Evolutionary conservation across 306 rosid genomes (phyloP).

Genomic region (Rubus idaeus): DNA sequence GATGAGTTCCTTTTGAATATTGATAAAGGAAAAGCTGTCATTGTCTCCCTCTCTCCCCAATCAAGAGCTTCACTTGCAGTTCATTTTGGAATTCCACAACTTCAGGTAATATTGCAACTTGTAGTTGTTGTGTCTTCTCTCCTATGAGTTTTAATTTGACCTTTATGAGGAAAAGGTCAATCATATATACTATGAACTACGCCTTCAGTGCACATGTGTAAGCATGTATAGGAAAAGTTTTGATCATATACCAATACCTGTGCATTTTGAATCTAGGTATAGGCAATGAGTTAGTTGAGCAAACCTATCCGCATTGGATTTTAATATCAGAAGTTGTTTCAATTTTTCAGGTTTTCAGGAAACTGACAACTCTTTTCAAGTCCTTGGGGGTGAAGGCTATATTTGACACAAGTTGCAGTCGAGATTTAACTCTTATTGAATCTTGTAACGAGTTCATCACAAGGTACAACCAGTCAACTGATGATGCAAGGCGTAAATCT

Average conservation of each 20-base stretch:
- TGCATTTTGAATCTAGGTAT: not conserved
- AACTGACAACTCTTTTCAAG: slow-evolving; percentile 74
- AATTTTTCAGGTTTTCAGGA: slow-evolving; percentile 65
- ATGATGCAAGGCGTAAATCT: slow-evolving; percentile 46
- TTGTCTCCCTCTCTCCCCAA: slow-evolving; percentile 88
- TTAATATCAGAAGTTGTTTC: slow-evolving; percentile 11
- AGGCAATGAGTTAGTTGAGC: not conserved
- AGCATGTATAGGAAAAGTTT: not conserved
- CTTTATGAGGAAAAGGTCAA: not conserved
- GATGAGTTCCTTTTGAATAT: slow-evolving; percentile 80
- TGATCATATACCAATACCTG: not conserved
- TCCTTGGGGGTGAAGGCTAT: slow-evolving; percentile 86
- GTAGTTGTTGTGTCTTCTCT: not conserved
- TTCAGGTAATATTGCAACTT: slow-evolving; percentile 49
- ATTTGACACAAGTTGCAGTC: slow-evolving; percentile 90
- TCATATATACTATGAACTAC: not conserved
- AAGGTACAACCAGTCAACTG: slow-evolving; percentile 55
- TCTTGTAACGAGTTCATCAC: slow-evolving; percentile 78
- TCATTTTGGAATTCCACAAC: slow-evolving; percentile 81
- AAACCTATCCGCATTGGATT: not conserved
- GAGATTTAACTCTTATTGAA: slow-evolving; percentile 82
- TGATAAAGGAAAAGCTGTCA: slow-evolving; percentile 59
- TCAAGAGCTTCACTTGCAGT: slow-evolving; percentile 91
- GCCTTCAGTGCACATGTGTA: not conserved
- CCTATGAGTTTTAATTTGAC: not conserved